Evolutionary conservation across 257 asterid species (phyloP).

Genomic region (Apocynum venetum): DNA sequence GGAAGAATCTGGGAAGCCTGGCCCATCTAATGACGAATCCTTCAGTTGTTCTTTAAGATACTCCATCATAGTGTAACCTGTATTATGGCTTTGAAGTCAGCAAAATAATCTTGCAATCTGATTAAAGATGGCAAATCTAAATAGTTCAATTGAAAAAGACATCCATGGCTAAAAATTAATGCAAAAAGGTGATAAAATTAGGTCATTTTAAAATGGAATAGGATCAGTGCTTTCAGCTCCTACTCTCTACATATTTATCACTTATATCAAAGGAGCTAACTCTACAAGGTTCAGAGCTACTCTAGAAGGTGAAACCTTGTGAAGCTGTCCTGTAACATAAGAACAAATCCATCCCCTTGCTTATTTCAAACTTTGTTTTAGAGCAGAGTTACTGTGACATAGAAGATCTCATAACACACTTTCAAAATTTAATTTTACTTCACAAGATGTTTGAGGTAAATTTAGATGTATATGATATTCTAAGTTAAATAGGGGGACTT

Average conservation of each 20-base stretch:
- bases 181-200: not conserved
- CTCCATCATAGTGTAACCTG: constrained; percentile 21
- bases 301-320: not conserved
- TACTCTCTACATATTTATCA: not conserved
- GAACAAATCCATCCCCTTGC: not conserved
- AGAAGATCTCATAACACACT: not conserved
- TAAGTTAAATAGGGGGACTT: not conserved
- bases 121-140: too few species aligned
- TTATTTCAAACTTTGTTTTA: not conserved
- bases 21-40: constrained; percentile 1
- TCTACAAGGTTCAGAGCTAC: too few species aligned
- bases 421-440: not conserved
- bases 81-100: not conserved
- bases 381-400: not conserved
- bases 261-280: not conserved
- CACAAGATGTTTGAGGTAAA: not conserved
- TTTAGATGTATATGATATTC: not conserved
- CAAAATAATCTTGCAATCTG: not conserved
- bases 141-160: too few species aligned
- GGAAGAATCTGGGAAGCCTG: not conserved
- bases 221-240: not conserved
- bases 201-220: not conserved
- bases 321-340: not conserved
- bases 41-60: constrained; percentile 8
- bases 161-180: not conserved